A percentile compares a stretch with the other conserved stretches of the same genome.
Evolutionary conservation across 805 yeast species (phyloP).

Genomic region (Cyberlindnera suaveolens): DNA sequence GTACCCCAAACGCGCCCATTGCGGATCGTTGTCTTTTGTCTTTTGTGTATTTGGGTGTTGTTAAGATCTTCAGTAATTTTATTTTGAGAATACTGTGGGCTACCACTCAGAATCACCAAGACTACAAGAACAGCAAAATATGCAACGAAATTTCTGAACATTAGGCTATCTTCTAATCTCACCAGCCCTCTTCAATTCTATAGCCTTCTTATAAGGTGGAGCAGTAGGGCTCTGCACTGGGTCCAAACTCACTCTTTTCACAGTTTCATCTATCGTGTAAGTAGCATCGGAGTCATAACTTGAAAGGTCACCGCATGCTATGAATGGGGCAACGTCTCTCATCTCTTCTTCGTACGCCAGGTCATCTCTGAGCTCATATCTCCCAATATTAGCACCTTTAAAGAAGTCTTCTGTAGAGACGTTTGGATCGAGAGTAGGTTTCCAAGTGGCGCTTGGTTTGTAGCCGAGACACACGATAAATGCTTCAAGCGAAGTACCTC

Average conservation of each 20-base stretch:
- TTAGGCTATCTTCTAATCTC: conserved; percentile 31
- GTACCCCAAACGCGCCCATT: conserved; percentile 5
- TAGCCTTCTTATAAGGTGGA: conserved; percentile 91
- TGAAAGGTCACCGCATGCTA: conserved; percentile 90
- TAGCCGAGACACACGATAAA: conserved; percentile 90
- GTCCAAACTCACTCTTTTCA: conserved; percentile 49
- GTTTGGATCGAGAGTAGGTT: conserved; percentile 52
- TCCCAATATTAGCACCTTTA: conserved; percentile 54
- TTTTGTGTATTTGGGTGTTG: too few relatives aligned
- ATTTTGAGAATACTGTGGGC: too few relatives aligned
- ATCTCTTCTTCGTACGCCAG: conserved; percentile 50
- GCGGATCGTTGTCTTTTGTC: too few relatives aligned
- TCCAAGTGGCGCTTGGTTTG: conserved; percentile 79
- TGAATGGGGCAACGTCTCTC: conserved; percentile 78
- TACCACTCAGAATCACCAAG: too few relatives aligned
- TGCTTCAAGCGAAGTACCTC: conserved; percentile 92
- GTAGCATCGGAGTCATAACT: conserved; percentile 96
- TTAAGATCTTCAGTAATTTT: too few relatives aligned
- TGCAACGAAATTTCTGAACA: too few relatives aligned
- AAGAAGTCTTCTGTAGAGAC: conserved; percentile 78
- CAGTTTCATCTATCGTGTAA: conserved; percentile 40
- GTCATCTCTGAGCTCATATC: conserved; percentile 41
- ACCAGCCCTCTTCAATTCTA: conserved; percentile 81
- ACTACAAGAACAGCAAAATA: too few relatives aligned
- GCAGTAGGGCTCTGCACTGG: conserved; percentile 96